A percentile compares a stretch with the other conserved stretches of the same genome.
Conservation (phyloP, 441 rosid genomes). For the Populus trichocarpa region DNA sequence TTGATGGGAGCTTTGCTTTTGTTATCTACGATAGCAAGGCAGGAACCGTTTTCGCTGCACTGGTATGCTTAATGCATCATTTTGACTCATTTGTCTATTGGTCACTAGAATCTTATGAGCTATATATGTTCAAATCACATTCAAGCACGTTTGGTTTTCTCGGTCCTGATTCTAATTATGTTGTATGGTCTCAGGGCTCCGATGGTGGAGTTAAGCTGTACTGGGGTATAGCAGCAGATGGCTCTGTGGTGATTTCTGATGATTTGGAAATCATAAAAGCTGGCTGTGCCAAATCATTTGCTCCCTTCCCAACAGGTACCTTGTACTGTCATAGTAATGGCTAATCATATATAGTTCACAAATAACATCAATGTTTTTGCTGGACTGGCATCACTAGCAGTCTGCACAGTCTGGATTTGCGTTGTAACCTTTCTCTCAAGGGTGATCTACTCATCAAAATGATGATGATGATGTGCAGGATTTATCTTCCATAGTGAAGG, state of each 20-base stretch:
- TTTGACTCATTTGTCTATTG: background rate
- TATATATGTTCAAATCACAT: background rate
- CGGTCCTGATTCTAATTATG: background rate
- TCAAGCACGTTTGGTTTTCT: background rate
- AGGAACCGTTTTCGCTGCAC: conserved; percentile 65
- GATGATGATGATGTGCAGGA: conserved; percentile 38
- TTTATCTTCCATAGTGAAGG: conserved; percentile 81
- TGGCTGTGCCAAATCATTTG: conserved; percentile 85
- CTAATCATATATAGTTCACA: background rate
- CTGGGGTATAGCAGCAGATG: conserved; percentile 93
- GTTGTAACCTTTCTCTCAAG: too few species aligned
- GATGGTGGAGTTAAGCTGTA: conserved; percentile 70
- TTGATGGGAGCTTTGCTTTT: conserved; percentile 83
- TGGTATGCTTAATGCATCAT: conserved; percentile 28
- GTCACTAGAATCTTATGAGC: background rate
- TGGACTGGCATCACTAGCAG: background rate
- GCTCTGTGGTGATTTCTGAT: conserved; percentile 72
- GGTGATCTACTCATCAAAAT: background rate
- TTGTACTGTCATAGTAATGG: background rate
- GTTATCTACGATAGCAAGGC: conserved; percentile 70
- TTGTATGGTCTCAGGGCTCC: conserved; percentile 45
- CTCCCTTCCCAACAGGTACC: conserved; percentile 81
- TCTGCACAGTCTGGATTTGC: background rate
- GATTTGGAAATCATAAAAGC: conserved; percentile 64
- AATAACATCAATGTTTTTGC: background rate